Evolutionary conservation across 768 basidiomycete species (phyloP).

Genomic region (Lyophyllum decastes): DNA sequence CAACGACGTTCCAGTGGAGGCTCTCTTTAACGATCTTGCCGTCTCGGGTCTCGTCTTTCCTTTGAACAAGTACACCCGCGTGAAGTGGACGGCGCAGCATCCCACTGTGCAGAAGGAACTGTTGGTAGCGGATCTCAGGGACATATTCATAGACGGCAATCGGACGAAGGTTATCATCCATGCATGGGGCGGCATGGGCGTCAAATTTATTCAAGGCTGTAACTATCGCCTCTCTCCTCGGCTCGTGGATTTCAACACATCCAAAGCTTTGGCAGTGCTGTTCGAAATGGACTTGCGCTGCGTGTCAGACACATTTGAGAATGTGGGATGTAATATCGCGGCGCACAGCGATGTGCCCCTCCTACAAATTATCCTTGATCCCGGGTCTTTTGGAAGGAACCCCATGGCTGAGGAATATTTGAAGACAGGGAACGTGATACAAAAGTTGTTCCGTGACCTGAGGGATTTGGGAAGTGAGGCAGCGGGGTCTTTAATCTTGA

Average conservation of each 20-base stretch:
- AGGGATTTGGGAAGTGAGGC: constrained; percentile 30
- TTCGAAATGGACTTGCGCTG: constrained; percentile 48
- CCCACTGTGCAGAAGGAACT: constrained; percentile 38
- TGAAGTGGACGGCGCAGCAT: constrained; percentile 40
- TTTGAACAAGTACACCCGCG: constrained; percentile 36
- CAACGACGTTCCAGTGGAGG: constrained; percentile 42
- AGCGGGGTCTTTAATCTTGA: constrained; percentile 42
- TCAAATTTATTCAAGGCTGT: constrained; percentile 30
- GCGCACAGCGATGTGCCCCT: constrained; percentile 35
- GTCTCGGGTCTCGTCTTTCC: constrained; percentile 47
- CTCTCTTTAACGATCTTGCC: constrained; percentile 50
- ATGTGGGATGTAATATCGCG: constrained; percentile 2
- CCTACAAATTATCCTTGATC: constrained; percentile 44
- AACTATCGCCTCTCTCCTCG: constrained; percentile 49
- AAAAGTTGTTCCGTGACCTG: constrained; percentile 41
- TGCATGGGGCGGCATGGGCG: constrained; percentile 36
- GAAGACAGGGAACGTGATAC: constrained; percentile 38
- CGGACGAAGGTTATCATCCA: constrained; percentile 37
- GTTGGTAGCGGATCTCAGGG: constrained; percentile 40
- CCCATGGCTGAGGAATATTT: constrained; percentile 27
- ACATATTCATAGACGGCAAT: constrained; percentile 33
- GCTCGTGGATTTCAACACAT: constrained; percentile 55
- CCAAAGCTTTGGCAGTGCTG: constrained; percentile 44
- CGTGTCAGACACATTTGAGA: constrained; percentile 10
- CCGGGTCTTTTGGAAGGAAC: constrained; percentile 37